A percentile compares a stretch with the other conserved stretches of the same genome.
Evolutionary conservation across 192 early-diverging fungal genomes (phyloP).

Genomic region (Coemansia sp.): DNA sequence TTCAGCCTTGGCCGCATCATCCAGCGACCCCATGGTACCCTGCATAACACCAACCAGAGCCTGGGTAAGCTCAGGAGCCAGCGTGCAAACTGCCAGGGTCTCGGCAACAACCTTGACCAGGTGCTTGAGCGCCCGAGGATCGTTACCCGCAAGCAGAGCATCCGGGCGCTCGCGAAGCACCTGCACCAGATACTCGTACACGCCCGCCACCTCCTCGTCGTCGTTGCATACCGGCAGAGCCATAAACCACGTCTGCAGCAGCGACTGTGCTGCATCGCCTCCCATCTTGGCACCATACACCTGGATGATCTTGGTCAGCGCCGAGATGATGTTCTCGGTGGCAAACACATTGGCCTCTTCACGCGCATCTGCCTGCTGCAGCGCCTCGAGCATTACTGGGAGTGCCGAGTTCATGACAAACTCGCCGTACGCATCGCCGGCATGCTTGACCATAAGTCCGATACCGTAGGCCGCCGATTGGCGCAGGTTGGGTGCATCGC

Average conservation of each 20-base stretch:
- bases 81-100: constrained; percentile 26
- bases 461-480: constrained; percentile 95
- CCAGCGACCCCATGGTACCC: constrained; percentile 23
- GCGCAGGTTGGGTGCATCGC: constrained; percentile 63
- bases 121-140: constrained; percentile 20
- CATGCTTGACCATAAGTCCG: constrained; percentile 86
- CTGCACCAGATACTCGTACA: constrained; percentile 75
- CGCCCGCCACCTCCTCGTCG: constrained; percentile 76
- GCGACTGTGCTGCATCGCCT: constrained; percentile 53
- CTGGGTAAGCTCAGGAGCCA: constrained; percentile 25
- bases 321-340: constrained; percentile 92
- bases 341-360: constrained; percentile 74
- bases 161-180: constrained; percentile 53
- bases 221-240: constrained; percentile 84
- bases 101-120: constrained; percentile 37
- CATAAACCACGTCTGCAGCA: constrained; percentile 72
- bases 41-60: constrained; percentile 27
- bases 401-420: constrained; percentile 67
- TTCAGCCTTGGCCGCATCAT: constrained; percentile 19
- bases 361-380: constrained; percentile 64
- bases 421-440: constrained; percentile 77
- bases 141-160: constrained; percentile 25
- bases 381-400: constrained; percentile 66
- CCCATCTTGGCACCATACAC: constrained; percentile 57
- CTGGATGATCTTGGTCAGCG: constrained; percentile 84